phyloP scores from a whole-genome alignment of 768 basidiomycete species.

The Suillus subluteus region DNA sequence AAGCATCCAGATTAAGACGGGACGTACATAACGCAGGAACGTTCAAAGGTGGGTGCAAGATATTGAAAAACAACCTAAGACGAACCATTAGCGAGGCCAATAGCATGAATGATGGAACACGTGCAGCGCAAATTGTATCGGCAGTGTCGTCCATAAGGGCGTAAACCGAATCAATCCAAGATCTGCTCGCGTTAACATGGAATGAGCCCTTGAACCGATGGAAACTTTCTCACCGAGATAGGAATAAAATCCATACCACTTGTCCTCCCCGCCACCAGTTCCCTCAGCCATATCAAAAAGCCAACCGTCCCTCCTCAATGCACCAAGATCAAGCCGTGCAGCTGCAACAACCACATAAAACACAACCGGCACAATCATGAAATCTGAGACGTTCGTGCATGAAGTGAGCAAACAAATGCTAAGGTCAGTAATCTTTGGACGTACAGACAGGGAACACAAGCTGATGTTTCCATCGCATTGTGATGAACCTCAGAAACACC shows the following conservation, averaged over 20 bases:
- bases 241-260: conserved; percentile 87
- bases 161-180: conserved; percentile 59
- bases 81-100: conserved; percentile 19
- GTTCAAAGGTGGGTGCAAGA: conserved; percentile 84
- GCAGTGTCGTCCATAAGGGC: conserved; percentile 81
- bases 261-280: conserved; percentile 32
- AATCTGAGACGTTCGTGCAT: conserved; percentile 50
- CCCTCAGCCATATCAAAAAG: conserved; percentile 67
- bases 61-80: conserved; percentile 78
- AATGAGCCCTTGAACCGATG: background rate
- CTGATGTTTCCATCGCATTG: conserved; percentile 80
- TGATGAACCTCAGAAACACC: conserved; percentile 76
- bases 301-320: conserved; percentile 75
- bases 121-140: conserved; percentile 91
- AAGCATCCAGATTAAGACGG: background rate
- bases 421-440: conserved; percentile 35
- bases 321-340: conserved; percentile 58
- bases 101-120: conserved; percentile 40
- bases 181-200: conserved; percentile 45
- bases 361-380: conserved; percentile 73
- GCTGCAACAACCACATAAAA: conserved; percentile 84
- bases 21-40: conserved; percentile 82
- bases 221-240: conserved; percentile 64
- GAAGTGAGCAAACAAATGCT: conserved; percentile 2
- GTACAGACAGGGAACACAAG: conserved; percentile 87